Conservation (phyloP, 1,284 basidiomycete genomes). For the Phylloporus sp. region DNA sequence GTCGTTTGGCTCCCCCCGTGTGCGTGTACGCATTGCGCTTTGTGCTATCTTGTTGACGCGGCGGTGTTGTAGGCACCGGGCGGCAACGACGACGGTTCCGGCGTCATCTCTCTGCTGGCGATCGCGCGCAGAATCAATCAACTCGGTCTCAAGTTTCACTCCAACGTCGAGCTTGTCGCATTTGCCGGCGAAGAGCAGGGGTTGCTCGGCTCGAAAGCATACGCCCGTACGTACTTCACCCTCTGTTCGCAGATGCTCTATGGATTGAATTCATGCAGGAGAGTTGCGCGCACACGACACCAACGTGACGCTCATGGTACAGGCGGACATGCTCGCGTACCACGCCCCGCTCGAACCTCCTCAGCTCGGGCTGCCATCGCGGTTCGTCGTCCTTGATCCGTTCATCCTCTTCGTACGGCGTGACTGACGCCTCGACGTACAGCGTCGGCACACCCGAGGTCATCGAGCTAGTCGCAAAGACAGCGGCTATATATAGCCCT, state of each 20-base stretch:
- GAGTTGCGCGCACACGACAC: constrained; percentile 59
- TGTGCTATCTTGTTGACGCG: neutral
- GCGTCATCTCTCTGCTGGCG: constrained; percentile 73
- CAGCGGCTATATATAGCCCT: constrained; percentile 79
- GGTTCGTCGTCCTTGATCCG: constrained; percentile 40
- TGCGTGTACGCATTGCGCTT: constrained; percentile 13
- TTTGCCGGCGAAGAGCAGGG: constrained; percentile 81
- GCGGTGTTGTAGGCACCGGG: constrained; percentile 40
- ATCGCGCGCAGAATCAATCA: constrained; percentile 74
- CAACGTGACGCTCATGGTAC: constrained; percentile 81
- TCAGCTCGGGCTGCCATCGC: constrained; percentile 77
- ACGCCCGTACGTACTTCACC: constrained; percentile 55
- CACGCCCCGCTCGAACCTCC: constrained; percentile 72
- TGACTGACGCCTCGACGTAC: neutral
- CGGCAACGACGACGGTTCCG: constrained; percentile 82
- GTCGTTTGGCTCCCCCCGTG: constrained; percentile 64
- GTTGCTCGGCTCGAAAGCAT: constrained; percentile 64
- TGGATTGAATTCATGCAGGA: constrained; percentile 37
- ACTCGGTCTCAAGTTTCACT: constrained; percentile 63
- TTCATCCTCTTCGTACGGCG: neutral
- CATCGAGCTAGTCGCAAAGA: constrained; percentile 70
- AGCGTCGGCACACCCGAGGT: constrained; percentile 84
- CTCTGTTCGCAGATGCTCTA: neutral
- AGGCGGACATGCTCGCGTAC: constrained; percentile 90
- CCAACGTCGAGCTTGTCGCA: constrained; percentile 69